Evolutionary conservation across 305 asterid genomes (phyloP), one percentile per base, ranked within the genome.

Genomic region (Fraxinus xanthoxyloides): DNA sequence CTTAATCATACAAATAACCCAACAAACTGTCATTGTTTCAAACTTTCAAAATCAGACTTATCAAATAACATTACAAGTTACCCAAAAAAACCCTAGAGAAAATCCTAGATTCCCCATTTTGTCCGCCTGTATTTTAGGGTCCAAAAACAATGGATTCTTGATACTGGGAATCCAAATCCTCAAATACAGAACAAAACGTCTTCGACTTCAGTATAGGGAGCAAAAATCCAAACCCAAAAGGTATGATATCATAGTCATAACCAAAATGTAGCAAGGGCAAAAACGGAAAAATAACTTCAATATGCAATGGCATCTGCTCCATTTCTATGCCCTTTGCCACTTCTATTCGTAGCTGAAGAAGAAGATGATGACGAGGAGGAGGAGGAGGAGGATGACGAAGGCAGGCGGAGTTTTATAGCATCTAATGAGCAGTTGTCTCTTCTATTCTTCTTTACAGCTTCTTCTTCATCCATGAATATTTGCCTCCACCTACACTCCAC

Each of bases 391-490:
- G 89, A 61, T 7, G 92, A 73, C 61, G 89, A 82, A 4, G 46
- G 32, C 43, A 30, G 30, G 40, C 65, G 73, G 65, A 79, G 75
- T 80, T 74, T 81, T 77, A 63, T 59, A 24, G 92, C 88, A 54
- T 91, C 86, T 82, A 80, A 38, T 0, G 95, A 89, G 67, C 90
- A 90, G 89, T 84, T 79, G 84, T 86, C 85, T 69, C 80, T 56
- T 84, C 86, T 90, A 80, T 87, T 82, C 19, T 77, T 86, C 36
- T 56, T 82, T n/a, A 65, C 28, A 76, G 9, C 81, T 82, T 92
- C 97, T 74, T 92, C 95, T 85, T 95, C 99, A 40, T 94, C 99
- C 94, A 91, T 95, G 88, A 88, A 90, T n/a, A 95, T 95, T 87
- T 95, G 98, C 88, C 91, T 93, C 90, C 85, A 92, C 77, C 99